Evolutionary conservation across 2,329 filamentous ascomycete genomes (phyloP), one percentile per base, ranked within the genome.

Genomic region (Aspergillus latus): DNA sequence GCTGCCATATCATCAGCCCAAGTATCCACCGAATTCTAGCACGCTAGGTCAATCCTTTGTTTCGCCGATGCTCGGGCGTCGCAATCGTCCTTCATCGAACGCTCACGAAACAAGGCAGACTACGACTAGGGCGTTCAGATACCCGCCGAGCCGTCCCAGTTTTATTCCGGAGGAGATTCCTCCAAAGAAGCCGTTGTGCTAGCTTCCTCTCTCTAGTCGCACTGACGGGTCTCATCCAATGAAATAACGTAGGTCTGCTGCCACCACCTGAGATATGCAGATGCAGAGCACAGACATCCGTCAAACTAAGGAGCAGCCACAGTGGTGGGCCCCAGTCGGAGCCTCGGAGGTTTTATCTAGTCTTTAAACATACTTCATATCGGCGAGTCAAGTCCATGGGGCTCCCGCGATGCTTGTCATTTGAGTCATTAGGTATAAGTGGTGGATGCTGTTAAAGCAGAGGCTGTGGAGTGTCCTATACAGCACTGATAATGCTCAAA

Each of bases 261-360:
- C 42, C 43, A 47, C 51, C 43, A 10, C 42, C 51, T 13, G 15
- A 16, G 50, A 47, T 46, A 26, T 47, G 43, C 50, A 52, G 43
- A 52, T 47, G 51, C 43, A 47, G 50, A 39, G 51, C 51, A 53
- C 51, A 30, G 51, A 53, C 51, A 36, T 13, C 21, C 15, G 36
- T 40, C 26, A 40, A 52, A 37, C 34, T 37, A 37, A 37, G 11
- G 28, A 26, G 49, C 13, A 37, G 29, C 16, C 36, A 28, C 36
- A 37, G 8, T 9, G 21, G 42, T 52, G 49, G 30, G 40, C 21
- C 21, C 21, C 21, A 21, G 49, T 52, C 40, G 32, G 30, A 52
- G 42, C 30, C 49, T 39, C 49, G 42, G 49, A 45, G 21, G 40
- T 29, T 51, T 52, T 52, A 9, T 29, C 49, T 45, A 29, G 40